Conservation (phyloP, 179 eudicot genomes). For the Actinidia polygama region DNA sequence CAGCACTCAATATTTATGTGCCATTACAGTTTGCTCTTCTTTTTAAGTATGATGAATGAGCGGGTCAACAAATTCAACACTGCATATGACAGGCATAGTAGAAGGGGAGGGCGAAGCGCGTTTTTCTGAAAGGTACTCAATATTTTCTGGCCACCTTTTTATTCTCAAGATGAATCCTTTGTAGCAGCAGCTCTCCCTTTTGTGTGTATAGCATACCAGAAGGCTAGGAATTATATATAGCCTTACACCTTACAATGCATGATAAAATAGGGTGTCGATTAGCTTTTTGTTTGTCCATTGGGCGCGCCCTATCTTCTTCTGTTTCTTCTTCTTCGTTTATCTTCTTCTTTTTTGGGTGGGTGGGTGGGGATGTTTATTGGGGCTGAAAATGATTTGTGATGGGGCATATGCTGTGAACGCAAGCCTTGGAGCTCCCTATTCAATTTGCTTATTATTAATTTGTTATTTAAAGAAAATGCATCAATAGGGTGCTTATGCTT, state of each 20-base stretch:
- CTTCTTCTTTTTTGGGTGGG: no score
- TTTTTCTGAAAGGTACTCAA: conserved; percentile 48
- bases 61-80: conserved; percentile 86
- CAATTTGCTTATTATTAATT: no score
- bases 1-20: neutral
- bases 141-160: neutral
- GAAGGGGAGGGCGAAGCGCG: conserved; percentile 88
- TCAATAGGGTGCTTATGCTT: no score
- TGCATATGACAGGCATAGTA: conserved; percentile 78
- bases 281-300: no score
- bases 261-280: no score
- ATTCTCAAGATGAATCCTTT: conserved; percentile 4
- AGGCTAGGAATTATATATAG: conserved; percentile 1
- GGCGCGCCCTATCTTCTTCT: no score
- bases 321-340: no score
- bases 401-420: no score
- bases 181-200: conserved; percentile 10
- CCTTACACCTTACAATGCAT: conserved; percentile 15
- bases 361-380: no score
- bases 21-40: neutral
- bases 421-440: no score
- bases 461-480: no score
- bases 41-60: conserved; percentile 88
- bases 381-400: no score
- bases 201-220: conserved; percentile 11